phyloP scores from a whole-genome alignment of 345 rosid species.

The Aethionema arabicum region DNA sequence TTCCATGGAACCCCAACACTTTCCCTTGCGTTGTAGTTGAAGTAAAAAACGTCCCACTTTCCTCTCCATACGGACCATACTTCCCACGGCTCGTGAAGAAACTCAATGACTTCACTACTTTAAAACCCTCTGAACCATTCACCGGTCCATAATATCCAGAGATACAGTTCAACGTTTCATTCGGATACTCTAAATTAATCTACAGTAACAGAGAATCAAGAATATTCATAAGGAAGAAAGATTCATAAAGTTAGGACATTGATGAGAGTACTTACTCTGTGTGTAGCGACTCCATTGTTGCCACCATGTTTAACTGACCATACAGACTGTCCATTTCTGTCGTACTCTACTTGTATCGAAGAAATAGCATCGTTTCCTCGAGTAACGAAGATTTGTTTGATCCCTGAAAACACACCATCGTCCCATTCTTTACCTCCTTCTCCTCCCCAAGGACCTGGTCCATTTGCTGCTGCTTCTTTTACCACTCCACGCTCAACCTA shows the following conservation, averaged over 20 bases:
- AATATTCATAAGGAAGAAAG: background rate
- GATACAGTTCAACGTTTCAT: slow-evolving; percentile 66
- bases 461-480: slow-evolving; percentile 71
- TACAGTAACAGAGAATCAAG: slow-evolving; percentile 28
- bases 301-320: slow-evolving; percentile 91
- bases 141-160: slow-evolving; percentile 71
- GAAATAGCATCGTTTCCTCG: slow-evolving; percentile 54
- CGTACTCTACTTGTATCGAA: slow-evolving; percentile 86
- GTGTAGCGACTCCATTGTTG: slow-evolving; percentile 59
- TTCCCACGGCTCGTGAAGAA: slow-evolving; percentile 73
- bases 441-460: slow-evolving; percentile 98
- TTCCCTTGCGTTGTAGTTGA: slow-evolving; percentile 79
- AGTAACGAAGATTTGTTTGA: slow-evolving; percentile 68
- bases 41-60: slow-evolving; percentile 73
- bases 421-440: slow-evolving; percentile 83
- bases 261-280: slow-evolving; percentile 46
- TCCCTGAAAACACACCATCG: slow-evolving; percentile 87
- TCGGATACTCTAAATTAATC: slow-evolving; percentile 74
- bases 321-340: slow-evolving; percentile 83
- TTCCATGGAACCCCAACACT: slow-evolving; percentile 87
- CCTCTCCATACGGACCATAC: slow-evolving; percentile 88
- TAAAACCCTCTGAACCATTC: slow-evolving; percentile 43
- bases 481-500: slow-evolving; percentile 66
- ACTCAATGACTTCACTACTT: slow-evolving; percentile 64
- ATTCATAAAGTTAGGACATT: slow-evolving; percentile 1